Evolutionary conservation across 2,329 filamentous ascomycete species (phyloP).

Genomic region (Metarhizium brunneum): DNA sequence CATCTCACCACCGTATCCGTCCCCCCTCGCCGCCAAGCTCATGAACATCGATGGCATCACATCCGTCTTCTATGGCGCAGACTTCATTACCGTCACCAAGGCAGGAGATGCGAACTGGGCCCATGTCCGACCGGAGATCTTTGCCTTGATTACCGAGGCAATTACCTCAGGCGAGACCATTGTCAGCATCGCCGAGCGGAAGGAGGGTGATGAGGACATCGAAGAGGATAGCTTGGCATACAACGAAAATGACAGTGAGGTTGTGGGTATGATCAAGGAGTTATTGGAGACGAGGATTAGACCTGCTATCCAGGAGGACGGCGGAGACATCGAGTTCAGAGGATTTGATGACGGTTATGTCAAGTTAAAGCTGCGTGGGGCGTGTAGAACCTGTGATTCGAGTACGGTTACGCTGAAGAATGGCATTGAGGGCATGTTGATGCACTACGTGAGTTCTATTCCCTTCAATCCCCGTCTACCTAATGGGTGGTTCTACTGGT

Average conservation of each 20-base stretch:
- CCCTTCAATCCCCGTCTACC: not conserved
- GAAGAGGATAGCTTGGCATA: slow-evolving; percentile 67
- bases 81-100: slow-evolving; percentile 97
- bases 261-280: slow-evolving; percentile 98
- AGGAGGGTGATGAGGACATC: slow-evolving; percentile 34
- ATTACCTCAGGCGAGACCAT: slow-evolving; percentile 76
- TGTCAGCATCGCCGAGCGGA: slow-evolving; percentile 61
- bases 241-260: slow-evolving; percentile 85
- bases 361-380: slow-evolving; percentile 78
- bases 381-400: slow-evolving; percentile 91
- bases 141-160: slow-evolving; percentile 87
- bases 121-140: slow-evolving; percentile 90
- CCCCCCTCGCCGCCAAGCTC: slow-evolving; percentile 79
- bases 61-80: slow-evolving; percentile 83
- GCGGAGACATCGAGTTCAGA: slow-evolving; percentile 91
- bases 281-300: slow-evolving; percentile 89
- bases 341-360: slow-evolving; percentile 80
- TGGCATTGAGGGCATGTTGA: slow-evolving; percentile 96
- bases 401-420: slow-evolving; percentile 96
- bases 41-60: slow-evolving; percentile 94
- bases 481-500: not conserved
- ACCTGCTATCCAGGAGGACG: slow-evolving; percentile 94
- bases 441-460: slow-evolving; percentile 71
- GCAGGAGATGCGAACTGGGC: slow-evolving; percentile 82
- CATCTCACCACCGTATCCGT: slow-evolving; percentile 79